Evolutionary conservation across 2,329 filamentous ascomycete species (phyloP), one percentile per base, ranked within the genome.

Genomic region (Ceratocystis cubensis): DNA sequence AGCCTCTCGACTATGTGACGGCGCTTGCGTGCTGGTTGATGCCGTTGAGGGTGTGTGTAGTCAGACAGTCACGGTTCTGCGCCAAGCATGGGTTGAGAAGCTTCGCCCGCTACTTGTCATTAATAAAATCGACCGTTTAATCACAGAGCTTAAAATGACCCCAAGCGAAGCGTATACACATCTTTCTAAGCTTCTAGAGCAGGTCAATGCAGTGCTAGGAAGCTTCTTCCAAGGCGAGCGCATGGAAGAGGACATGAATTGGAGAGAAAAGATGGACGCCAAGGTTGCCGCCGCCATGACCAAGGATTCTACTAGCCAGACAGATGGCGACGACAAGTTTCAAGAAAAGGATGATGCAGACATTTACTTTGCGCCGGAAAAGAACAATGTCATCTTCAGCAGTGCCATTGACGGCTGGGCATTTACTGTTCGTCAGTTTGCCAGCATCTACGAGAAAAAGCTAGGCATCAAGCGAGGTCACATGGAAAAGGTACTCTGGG

Each of bases 331-430:
- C 17, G 74, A 84, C 4, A 82, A 87, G 67, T 99, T 91, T 71
- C 87, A 96, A 74, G 94, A 97, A 74, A 86, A 86, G 71, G 92
- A 96, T 72, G 94, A 99, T 72, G 92, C 97, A 74, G 92, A 96
- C 74, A 86, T 99, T 30, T 99, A 99, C 75, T 99, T 99, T 76
- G 91, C 94, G 0, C 94, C 94, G 0, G 94, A 99, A 74, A 96
- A 93, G 76, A 96, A 96, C 75, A 99, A 99, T 73, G 94, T 99
- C 75, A 97, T 99, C 70, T 99, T 99, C 75, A 91, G 91, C 78
- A 97, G 93, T 74, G 94, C 94, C 68, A 88, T 96, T 66, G 94
- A 99, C 73, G 94, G 94, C n/a, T 99, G 94, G 94, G 94, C 94
- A 2, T 99, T 99, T 72, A 99, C 94, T 0, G 87, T 96, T 63